Percentiles rank a stretch among this genome's conserved stretches.
Conservation (phyloP, 257 asterid species). For the Solanum rostratum region DNA sequence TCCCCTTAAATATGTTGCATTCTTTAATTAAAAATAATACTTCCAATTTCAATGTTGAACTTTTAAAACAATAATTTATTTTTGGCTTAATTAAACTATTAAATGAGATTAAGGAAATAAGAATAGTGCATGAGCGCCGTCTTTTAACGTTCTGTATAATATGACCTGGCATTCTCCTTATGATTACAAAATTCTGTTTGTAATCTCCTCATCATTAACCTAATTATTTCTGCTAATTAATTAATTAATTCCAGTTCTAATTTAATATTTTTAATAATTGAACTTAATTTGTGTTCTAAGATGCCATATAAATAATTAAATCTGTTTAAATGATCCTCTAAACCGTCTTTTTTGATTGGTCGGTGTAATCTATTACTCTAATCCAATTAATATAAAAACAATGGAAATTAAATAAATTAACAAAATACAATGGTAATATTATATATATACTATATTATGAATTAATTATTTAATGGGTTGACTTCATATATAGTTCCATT, state of each 20-base stretch:
- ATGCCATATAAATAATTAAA: not conserved
- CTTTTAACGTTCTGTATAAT: not conserved
- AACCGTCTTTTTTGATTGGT: constrained; percentile 41
- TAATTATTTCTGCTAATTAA: not conserved
- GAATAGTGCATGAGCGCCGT: not conserved
- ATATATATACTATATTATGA: not conserved
- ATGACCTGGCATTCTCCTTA: constrained; percentile 31
- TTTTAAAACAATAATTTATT: too few species aligned
- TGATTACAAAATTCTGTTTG: not conserved
- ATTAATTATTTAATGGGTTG: not conserved
- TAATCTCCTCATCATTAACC: not conserved
- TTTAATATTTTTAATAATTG: not conserved
- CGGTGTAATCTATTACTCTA: constrained; percentile 17
- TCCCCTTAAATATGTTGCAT: too few species aligned
- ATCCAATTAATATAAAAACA: not conserved
- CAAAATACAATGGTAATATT: not conserved
- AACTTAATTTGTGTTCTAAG: constrained; percentile 18
- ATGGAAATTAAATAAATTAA: not conserved
- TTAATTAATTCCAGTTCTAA: constrained; percentile 4
- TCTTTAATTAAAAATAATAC: too few species aligned
- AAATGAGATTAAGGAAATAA: not conserved
- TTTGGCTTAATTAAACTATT: too few species aligned
- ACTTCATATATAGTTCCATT: not conserved
- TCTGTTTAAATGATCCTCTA: not conserved
- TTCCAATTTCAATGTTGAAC: too few species aligned